A percentile compares a stretch with the other conserved stretches of the same genome.
Evolutionary conservation across 2,329 filamentous ascomycete species (phyloP).

Genomic region (Calycina herbarum): DNA sequence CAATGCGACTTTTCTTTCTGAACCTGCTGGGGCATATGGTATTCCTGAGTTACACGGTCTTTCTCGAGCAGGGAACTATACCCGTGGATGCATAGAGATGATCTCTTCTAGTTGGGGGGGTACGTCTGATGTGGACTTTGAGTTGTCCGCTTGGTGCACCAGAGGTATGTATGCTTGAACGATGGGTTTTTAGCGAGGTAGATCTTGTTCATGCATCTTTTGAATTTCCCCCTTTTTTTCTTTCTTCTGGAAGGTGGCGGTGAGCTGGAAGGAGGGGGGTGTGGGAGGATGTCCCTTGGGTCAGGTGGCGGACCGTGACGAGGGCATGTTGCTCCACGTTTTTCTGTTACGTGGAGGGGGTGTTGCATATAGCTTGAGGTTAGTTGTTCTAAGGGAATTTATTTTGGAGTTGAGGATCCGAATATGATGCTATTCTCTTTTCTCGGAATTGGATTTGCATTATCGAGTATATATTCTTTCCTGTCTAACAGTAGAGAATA

Average conservation of each 20-base stretch:
- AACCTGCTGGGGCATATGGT: neutral
- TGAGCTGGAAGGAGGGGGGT: neutral
- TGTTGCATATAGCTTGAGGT: no score
- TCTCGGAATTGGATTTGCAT: no score
- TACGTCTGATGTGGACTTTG: neutral
- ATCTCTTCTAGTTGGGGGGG: neutral
- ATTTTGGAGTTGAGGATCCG: no score
- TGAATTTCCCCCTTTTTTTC: neutral
- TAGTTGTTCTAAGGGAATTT: no score
- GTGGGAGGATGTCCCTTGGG: neutral
- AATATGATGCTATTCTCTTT: no score
- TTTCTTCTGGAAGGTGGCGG: neutral
- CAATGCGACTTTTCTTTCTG: neutral
- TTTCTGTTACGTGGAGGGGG: no score
- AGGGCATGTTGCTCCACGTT: no score
- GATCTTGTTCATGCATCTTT: neutral
- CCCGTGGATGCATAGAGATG: neutral
- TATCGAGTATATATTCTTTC: no score
- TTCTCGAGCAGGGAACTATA: neutral
- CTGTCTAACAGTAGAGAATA: no score
- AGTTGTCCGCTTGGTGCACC: neutral
- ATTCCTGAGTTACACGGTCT: neutral
- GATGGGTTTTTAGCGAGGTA: neutral
- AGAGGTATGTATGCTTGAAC: neutral
- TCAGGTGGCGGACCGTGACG: neutral